These are phyloP conservation scores for Borovskyia barvae DNA, from an alignment of 208 protist genomes.

Conservation along the genomic window DNA sequence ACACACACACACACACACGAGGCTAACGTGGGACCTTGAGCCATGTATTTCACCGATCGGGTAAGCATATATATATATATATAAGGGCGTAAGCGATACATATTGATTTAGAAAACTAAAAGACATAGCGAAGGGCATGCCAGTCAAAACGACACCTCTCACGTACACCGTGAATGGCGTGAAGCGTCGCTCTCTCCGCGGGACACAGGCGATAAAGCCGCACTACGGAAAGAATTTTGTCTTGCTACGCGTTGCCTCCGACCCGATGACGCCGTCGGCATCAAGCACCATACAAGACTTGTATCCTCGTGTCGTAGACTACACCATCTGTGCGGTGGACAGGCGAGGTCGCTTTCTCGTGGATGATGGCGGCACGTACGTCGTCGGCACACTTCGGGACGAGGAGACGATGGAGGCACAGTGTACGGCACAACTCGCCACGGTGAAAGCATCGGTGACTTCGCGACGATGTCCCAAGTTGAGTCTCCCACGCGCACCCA, in stretches of 20 bases:
- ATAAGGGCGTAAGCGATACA: no score
- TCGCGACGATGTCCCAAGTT: no score
- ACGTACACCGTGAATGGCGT: conserved; percentile 38
- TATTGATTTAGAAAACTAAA: no score
- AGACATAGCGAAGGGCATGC: no score
- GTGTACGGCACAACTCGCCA: no score
- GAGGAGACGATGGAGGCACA: neutral
- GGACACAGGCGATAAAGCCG: conserved; percentile 39
- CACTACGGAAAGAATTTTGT: conserved; percentile 37
- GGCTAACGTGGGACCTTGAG: neutral
- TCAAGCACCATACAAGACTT: neutral
- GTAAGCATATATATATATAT: no score
- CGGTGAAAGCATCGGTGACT: no score
- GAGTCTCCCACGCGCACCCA: conserved; percentile 2
- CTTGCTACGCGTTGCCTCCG: conserved; percentile 29
- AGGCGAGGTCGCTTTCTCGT: conserved; percentile 46
- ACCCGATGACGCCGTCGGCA: neutral
- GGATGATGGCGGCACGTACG: conserved; percentile 30
- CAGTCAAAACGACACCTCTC: no score
- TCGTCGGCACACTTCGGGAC: conserved; percentile 5
- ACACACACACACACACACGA: neutral
- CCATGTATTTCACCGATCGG: no score
- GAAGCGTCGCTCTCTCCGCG: conserved; percentile 15
- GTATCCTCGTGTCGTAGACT: neutral
- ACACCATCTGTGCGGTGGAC: conserved; percentile 52